A percentile compares a stretch with the other conserved stretches of the same genome.
These are phyloP conservation scores for Daldinia caldariorum DNA, from an alignment of 495 filamentous ascomycete species.

Conservation along the genomic window DNA sequence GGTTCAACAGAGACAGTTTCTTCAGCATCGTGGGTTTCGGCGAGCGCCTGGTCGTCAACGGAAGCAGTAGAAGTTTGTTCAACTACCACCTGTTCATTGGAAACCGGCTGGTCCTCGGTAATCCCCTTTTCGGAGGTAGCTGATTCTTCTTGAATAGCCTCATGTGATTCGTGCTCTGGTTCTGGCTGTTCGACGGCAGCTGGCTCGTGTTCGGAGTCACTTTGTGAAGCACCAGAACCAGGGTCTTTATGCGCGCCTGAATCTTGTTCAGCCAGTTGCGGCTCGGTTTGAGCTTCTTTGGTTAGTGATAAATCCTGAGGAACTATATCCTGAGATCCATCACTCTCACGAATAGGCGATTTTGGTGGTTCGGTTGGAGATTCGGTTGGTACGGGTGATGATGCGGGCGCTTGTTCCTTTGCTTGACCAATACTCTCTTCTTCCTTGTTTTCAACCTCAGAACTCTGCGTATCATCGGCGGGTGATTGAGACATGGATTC, in stretches of 20 bases:
- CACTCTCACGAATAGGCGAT: constrained; percentile 8
- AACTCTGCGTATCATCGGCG: constrained; percentile 6
- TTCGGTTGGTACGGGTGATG: constrained; percentile 14
- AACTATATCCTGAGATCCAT: not conserved
- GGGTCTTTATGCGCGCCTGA: not conserved
- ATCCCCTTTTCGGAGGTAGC: not conserved
- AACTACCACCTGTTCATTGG: not conserved
- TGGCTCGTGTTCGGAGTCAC: not conserved
- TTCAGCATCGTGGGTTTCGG: not conserved
- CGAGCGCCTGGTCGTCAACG: not conserved
- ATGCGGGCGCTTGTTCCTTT: constrained; percentile 18
- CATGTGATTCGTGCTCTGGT: not conserved
- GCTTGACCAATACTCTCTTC: constrained; percentile 43
- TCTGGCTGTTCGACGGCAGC: not conserved
- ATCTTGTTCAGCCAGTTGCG: constrained; percentile 11
- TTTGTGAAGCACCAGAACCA: not conserved
- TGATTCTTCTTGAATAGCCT: not conserved
- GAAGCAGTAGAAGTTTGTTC: not conserved
- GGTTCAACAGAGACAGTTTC: not conserved
- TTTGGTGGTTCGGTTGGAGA: constrained; percentile 4
- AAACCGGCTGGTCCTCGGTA: not conserved
- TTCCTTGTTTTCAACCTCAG: constrained; percentile 39
- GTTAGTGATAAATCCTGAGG: constrained; percentile 1
- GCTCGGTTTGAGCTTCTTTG: constrained; percentile 11
- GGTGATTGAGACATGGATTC: constrained; percentile 10